Base-by-base conservation (phyloP, 2,329 filamentous ascomycete genomes). In the Malbranchea zuffiana region DNA sequence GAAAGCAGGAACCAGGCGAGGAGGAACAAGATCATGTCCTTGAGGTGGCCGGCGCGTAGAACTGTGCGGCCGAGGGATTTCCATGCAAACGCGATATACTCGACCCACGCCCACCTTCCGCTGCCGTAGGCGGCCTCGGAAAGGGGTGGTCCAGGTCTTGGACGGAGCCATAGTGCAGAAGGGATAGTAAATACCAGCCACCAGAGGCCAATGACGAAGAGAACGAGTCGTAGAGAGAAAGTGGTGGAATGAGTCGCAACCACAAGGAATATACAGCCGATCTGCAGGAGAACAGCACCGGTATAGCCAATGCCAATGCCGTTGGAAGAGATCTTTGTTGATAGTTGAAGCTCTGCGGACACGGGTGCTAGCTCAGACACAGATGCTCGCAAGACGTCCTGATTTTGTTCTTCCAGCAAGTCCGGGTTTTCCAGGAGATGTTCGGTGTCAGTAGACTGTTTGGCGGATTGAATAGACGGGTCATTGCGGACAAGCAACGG, bases 241-340 rank as follows among this genome's bases (percentile, higher is more conserved):
- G 81, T 87, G 3, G 82, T 82, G 42, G 84, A 87, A 24, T 75
- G 71, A 54, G 83, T 75, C 2, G 67, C 62, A 25, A 86, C 68
- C 2, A 96, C 72, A 26, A 95, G 72, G 32, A 82, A 60, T 43
- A 96, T 88, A 35, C 80, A 78, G 2, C 85, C 54, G 42, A 83
- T 80, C 56, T 96, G 90, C 7, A 96, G 68, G 40, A 92, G 74
- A 1, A 96, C 69, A 0, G 83, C 85, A 1, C 86, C 86, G 24
- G 81, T 76, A 55, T 98, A 98, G 8, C 90, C 90, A 44, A 94
- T 93, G 0, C 87, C 88, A 36, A 96, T 88, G 7, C 90, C 90
- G 50, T 81, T 82, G 2, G 87, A 84, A 0, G 88, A 96, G 44
- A 98, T 92, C 48, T 80, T 78, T 1, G 87, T 94, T 1, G 87